Evolutionary conservation across 2,329 filamentous ascomycete species (phyloP).

Genomic region (Waltergamsia citrina): DNA sequence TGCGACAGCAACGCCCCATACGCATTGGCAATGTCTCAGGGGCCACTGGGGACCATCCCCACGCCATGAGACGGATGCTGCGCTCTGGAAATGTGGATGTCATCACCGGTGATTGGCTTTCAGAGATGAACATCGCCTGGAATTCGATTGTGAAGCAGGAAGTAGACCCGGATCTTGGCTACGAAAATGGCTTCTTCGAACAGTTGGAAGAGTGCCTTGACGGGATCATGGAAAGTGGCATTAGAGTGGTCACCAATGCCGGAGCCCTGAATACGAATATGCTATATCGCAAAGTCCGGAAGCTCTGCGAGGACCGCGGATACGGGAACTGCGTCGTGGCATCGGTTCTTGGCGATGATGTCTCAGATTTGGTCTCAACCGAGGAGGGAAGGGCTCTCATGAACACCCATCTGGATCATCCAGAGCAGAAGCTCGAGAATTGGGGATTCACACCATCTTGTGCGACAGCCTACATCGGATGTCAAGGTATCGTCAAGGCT

Average conservation of each 20-base stretch:
- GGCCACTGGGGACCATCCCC: constrained; percentile 21
- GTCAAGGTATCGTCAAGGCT: constrained; percentile 33
- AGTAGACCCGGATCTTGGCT: constrained; percentile 19
- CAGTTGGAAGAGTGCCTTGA: constrained; percentile 32
- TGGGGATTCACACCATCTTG: constrained; percentile 17
- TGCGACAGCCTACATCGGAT: constrained; percentile 37
- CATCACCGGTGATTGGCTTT: constrained; percentile 29
- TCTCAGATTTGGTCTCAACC: constrained; percentile 14
- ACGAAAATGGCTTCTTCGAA: constrained; percentile 25
- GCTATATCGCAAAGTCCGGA: constrained; percentile 18
- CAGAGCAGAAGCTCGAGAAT: constrained; percentile 14
- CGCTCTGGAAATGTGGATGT: constrained; percentile 20
- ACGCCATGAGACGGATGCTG: constrained; percentile 21
- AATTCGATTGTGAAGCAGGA: constrained; percentile 22
- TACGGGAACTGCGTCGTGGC: constrained; percentile 21
- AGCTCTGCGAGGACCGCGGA: constrained; percentile 17
- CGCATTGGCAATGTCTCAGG: constrained; percentile 23
- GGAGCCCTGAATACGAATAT: constrained; percentile 25
- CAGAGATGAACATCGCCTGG: constrained; percentile 41
- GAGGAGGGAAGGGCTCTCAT: constrained; percentile 9
- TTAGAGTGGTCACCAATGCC: constrained; percentile 28
- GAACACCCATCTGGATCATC: constrained; percentile 18
- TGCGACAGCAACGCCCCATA: constrained; percentile 8
- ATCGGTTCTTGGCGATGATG: constrained; percentile 27
- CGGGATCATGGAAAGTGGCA: constrained; percentile 20